Conservation (phyloP, 305 asterid species). For the Lippia alba region DNA sequence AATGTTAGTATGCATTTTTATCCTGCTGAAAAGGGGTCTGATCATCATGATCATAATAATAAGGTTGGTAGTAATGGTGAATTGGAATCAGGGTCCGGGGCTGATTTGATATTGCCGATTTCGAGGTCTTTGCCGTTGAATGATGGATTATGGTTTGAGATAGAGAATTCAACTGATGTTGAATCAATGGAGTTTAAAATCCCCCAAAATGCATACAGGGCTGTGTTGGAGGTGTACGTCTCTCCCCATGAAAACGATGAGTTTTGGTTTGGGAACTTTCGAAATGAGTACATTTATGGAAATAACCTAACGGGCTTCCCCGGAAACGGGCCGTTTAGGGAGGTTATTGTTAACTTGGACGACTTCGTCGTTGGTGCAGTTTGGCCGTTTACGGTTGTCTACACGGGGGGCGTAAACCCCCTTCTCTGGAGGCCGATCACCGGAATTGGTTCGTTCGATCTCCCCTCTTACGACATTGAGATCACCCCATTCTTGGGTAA, state of each 20-base stretch:
- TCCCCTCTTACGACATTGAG: conserved; percentile 84
- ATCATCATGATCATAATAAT: neutral
- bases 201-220: conserved; percentile 69
- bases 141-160: conserved; percentile 88
- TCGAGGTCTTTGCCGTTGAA: conserved; percentile 71
- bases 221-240: conserved; percentile 84
- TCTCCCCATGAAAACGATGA: conserved; percentile 93
- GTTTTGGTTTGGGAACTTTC: conserved; percentile 74
- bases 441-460: conserved; percentile 81
- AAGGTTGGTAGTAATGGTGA: conserved; percentile 13
- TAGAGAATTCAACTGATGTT: conserved; percentile 58
- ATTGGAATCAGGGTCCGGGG: conserved; percentile 34
- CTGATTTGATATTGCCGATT: conserved; percentile 84
- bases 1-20: conserved; percentile 70
- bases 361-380: conserved; percentile 59
- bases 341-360: conserved; percentile 68
- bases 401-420: conserved; percentile 88
- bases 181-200: conserved; percentile 56
- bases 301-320: conserved; percentile 55
- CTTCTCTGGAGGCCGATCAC: conserved; percentile 88
- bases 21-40: conserved; percentile 43
- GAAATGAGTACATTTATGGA: conserved; percentile 63
- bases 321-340: conserved; percentile 89
- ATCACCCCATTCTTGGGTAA: conserved; percentile 69
- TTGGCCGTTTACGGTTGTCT: conserved; percentile 90